Conservation (phyloP, 805 yeast species). For the Candida anglica region DNA sequence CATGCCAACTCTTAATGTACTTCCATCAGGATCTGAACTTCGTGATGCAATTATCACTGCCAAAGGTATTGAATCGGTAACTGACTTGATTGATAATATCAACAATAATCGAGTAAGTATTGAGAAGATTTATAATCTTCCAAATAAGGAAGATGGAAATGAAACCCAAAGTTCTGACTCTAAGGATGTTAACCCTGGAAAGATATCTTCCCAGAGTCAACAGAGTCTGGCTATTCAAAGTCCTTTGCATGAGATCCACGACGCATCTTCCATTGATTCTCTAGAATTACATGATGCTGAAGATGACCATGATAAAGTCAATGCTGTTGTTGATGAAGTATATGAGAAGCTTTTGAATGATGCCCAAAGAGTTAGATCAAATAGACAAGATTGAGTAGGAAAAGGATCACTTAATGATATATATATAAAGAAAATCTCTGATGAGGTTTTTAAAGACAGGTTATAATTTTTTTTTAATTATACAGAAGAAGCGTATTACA, state of each 20-base stretch:
- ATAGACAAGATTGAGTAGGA: slow-evolving; percentile 16
- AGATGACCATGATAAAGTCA: slow-evolving; percentile 12
- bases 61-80: slow-evolving; percentile 68
- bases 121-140: slow-evolving; percentile 43
- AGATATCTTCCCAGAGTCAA: too few relatives aligned
- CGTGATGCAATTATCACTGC: slow-evolving; percentile 66
- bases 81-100: slow-evolving; percentile 63
- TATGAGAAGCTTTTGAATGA: slow-evolving; percentile 70
- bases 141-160: slow-evolving; percentile 7
- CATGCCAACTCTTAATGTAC: slow-evolving; percentile 30
- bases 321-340: slow-evolving; percentile 61
- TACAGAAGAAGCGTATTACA: too few relatives aligned
- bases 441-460: too few relatives aligned
- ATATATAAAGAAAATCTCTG: too few relatives aligned
- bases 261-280: slow-evolving; percentile 29
- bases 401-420: neutral
- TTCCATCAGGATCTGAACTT: slow-evolving; percentile 54
- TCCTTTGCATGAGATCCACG: slow-evolving; percentile 3
- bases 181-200: neutral
- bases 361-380: slow-evolving; percentile 61
- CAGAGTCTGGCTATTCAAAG: too few relatives aligned
- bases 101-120: slow-evolving; percentile 49
- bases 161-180: neutral
- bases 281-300: slow-evolving; percentile 9
- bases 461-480: too few relatives aligned